Conservation (phyloP, 441 rosid genomes). For the Gossypium aridum region DNA sequence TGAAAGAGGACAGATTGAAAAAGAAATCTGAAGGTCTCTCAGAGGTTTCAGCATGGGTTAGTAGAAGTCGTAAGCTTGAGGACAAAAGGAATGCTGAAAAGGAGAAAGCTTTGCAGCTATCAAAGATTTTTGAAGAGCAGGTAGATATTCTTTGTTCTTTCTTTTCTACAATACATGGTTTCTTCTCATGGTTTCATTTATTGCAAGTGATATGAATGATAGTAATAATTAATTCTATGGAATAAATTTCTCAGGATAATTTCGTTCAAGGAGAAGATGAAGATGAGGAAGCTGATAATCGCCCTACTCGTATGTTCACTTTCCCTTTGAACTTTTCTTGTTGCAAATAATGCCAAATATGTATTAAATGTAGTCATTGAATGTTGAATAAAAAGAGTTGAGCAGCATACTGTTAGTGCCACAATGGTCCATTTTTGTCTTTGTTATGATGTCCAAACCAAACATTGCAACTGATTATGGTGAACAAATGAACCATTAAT, state of each 20-base stretch:
- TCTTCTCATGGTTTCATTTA: neutral
- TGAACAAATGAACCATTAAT: neutral
- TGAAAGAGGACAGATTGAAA: slow-evolving; percentile 75
- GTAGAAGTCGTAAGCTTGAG: slow-evolving; percentile 67
- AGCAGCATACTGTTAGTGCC: neutral
- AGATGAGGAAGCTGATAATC: slow-evolving; percentile 51
- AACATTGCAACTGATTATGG: neutral
- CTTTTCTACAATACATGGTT: slow-evolving; percentile 8
- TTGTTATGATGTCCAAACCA: neutral
- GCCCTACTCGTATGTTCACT: slow-evolving; percentile 37
- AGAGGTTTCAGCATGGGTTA: slow-evolving; percentile 75
- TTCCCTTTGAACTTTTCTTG: neutral
- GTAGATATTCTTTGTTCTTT: slow-evolving; percentile 23
- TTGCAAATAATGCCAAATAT: neutral
- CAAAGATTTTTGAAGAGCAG: slow-evolving; percentile 88
- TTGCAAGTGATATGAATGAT: neutral
- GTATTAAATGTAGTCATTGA: neutral
- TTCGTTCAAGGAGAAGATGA: slow-evolving; percentile 62
- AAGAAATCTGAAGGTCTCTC: slow-evolving; percentile 58
- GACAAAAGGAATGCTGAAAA: slow-evolving; percentile 64
- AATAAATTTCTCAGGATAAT: slow-evolving; percentile 54
- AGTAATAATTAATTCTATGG: slow-evolving; percentile 6
- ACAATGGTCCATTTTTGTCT: neutral
- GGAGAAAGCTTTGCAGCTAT: slow-evolving; percentile 75
- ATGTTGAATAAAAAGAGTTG: neutral